These are phyloP conservation scores for Aspergillus sparsus DNA, from an alignment of 495 filamentous ascomycete genomes.

Conservation along the genomic window DNA sequence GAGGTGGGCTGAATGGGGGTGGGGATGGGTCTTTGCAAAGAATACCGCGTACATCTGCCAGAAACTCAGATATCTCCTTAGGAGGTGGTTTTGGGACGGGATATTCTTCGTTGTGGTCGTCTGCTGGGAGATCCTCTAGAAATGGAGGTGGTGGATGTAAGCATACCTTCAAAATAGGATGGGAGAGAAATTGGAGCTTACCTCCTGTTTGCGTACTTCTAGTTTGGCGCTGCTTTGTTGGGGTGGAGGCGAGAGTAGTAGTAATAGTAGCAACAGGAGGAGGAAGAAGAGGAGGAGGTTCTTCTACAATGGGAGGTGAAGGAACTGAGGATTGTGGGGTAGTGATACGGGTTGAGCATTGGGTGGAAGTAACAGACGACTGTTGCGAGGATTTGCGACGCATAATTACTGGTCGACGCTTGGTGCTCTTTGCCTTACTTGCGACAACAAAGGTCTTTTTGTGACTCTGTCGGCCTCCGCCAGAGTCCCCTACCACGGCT, in stretches of 20 bases:
- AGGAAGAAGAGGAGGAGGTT: neutral
- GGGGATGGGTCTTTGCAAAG: constrained; percentile 13
- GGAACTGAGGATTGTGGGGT: constrained; percentile 18
- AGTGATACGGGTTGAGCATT: constrained; percentile 17
- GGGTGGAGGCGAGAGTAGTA: too few relatives aligned
- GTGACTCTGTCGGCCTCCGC: constrained; percentile 19
- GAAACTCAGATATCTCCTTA: too few relatives aligned
- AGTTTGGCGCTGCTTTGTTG: too few relatives aligned
- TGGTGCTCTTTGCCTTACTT: constrained; percentile 32
- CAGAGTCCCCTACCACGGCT: constrained; percentile 13
- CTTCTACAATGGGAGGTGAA: neutral
- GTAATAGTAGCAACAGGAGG: too few relatives aligned
- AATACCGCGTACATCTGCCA: neutral
- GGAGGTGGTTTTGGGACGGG: too few relatives aligned
- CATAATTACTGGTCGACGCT: constrained; percentile 44
- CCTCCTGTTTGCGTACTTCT: too few relatives aligned
- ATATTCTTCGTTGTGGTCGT: too few relatives aligned
- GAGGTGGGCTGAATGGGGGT: constrained; percentile 2
- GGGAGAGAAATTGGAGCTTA: too few relatives aligned
- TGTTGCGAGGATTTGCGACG: constrained; percentile 47
- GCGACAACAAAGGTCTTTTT: constrained; percentile 40
- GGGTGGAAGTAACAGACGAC: constrained; percentile 16
- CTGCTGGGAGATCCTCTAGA: too few relatives aligned
- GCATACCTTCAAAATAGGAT: too few relatives aligned
- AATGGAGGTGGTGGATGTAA: too few relatives aligned